A percentile compares a stretch with the other conserved stretches of the same genome.
These are phyloP conservation scores for Pseudogymnoascus sp. DNA, from an alignment of 2,329 filamentous ascomycete genomes.

Conservation along the genomic window DNA sequence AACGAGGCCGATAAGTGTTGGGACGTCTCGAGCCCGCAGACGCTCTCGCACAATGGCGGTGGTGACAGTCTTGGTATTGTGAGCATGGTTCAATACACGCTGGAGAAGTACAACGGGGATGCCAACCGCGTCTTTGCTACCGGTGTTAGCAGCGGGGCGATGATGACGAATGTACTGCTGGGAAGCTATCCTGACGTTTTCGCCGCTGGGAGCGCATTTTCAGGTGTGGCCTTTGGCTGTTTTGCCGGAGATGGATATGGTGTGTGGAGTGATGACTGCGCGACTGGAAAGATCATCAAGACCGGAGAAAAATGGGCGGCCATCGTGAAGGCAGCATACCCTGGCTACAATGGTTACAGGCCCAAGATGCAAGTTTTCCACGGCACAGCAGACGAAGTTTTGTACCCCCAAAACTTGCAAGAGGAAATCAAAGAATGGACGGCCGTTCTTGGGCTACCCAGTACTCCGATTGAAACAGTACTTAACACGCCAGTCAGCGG, in stretches of 20 bases:
- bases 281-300: slow-evolving; percentile 35
- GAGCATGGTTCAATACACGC: slow-evolving; percentile 50
- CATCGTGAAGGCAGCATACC: slow-evolving; percentile 32
- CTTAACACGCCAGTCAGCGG: slow-evolving; percentile 1
- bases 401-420: slow-evolving; percentile 31
- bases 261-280: slow-evolving; percentile 35
- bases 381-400: slow-evolving; percentile 30
- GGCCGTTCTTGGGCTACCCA: slow-evolving; percentile 31
- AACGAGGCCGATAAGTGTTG: slow-evolving; percentile 44
- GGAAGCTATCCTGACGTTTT: slow-evolving; percentile 42
- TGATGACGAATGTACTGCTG: slow-evolving; percentile 44
- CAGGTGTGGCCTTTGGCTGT: slow-evolving; percentile 38
- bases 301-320: slow-evolving; percentile 40
- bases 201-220: slow-evolving; percentile 36
- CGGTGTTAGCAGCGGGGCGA: slow-evolving; percentile 41
- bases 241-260: slow-evolving; percentile 22
- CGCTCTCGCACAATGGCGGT: slow-evolving; percentile 48
- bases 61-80: slow-evolving; percentile 48
- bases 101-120: slow-evolving; percentile 45
- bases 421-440: slow-evolving; percentile 38
- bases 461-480: background rate
- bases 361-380: slow-evolving; percentile 33
- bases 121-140: slow-evolving; percentile 44
- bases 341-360: slow-evolving; percentile 29
- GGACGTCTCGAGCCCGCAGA: slow-evolving; percentile 43